These are phyloP conservation scores for Blastocystis sp. DNA, from an alignment of 352 stramenopile genomes.

Conservation along the genomic window DNA sequence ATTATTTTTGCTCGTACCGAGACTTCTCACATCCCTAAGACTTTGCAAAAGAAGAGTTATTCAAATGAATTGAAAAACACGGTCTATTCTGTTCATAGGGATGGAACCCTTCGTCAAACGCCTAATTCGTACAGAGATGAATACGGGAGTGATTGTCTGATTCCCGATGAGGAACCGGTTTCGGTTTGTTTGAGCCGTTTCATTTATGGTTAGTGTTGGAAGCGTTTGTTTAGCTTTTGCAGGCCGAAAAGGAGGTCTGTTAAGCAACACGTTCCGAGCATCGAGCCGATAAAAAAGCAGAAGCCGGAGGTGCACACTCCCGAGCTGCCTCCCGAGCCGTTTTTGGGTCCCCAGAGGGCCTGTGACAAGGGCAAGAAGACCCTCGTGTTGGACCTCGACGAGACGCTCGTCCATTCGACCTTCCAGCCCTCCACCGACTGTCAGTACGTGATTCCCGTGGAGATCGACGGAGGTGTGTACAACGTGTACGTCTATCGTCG, in stretches of 20 bases:
- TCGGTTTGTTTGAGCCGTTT: background rate
- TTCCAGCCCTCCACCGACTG: slow-evolving; percentile 85
- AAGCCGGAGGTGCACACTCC: background rate
- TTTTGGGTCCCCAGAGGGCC: slow-evolving; percentile 60
- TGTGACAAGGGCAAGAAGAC: slow-evolving; percentile 77
- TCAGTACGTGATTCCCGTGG: slow-evolving; percentile 92
- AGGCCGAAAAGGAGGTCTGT: background rate
- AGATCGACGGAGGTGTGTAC: slow-evolving; percentile 80
- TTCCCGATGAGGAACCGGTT: background rate
- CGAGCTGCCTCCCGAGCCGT: background rate
- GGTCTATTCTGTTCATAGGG: background rate
- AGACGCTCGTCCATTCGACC: slow-evolving; percentile 92
- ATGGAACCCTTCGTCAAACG: slow-evolving; percentile 3
- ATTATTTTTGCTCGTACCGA: slow-evolving; percentile 60
- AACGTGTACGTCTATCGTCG: slow-evolving; percentile 83
- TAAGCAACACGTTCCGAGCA: background rate
- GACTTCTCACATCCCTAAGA: slow-evolving; percentile 35
- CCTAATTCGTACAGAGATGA: background rate
- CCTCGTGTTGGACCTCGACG: slow-evolving; percentile 89
- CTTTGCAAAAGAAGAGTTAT: background rate
- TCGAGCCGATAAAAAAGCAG: background rate
- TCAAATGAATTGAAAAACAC: background rate
- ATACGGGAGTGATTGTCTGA: background rate
- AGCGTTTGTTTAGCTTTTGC: background rate
- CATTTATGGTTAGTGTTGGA: slow-evolving; percentile 34